A percentile compares a stretch with the other conserved stretches of the same genome.
phyloP scores from a whole-genome alignment of 2,329 filamentous ascomycete genomes.

The Claviceps purpurea region DNA sequence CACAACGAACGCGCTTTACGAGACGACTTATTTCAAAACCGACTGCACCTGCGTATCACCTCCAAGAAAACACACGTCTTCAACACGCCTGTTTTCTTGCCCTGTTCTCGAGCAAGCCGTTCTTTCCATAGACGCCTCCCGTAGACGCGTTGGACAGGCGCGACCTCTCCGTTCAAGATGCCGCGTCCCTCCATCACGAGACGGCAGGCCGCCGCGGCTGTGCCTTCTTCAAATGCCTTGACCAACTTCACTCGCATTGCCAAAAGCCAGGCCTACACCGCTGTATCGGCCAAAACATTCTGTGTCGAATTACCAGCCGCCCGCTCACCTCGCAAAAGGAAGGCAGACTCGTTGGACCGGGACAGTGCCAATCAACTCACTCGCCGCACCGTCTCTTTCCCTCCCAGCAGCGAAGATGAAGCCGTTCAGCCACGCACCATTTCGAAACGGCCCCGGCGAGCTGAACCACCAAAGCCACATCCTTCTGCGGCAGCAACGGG shows the following conservation, averaged over 20 bases:
- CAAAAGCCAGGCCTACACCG: conserved; percentile 22
- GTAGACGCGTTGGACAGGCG: neutral
- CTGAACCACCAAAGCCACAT: conserved; percentile 9
- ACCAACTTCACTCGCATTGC: conserved; percentile 34
- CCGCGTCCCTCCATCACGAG: conserved; percentile 6
- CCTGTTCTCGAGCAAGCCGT: neutral
- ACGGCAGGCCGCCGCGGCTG: conserved; percentile 7
- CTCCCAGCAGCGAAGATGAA: conserved; percentile 22
- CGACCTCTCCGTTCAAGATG: neutral
- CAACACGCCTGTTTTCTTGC: neutral
- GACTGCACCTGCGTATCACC: neutral
- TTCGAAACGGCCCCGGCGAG: conserved; percentile 8
- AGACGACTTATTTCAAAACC: neutral
- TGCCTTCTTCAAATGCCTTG: conserved; percentile 19
- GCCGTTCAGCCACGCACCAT: neutral
- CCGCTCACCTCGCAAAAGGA: conserved; percentile 23
- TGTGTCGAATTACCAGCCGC: conserved; percentile 14
- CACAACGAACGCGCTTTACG: neutral
- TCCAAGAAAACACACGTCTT: neutral
- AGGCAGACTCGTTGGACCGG: conserved; percentile 16
- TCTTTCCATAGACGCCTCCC: neutral
- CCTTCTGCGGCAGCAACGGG: neutral
- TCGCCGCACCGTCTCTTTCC: conserved; percentile 18
- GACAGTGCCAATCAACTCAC: conserved; percentile 14
- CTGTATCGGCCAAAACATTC: conserved; percentile 21